Evolutionary conservation across 2,329 filamentous ascomycete genomes (phyloP).

Genomic region (Byssoonygena ceratinophila): DNA sequence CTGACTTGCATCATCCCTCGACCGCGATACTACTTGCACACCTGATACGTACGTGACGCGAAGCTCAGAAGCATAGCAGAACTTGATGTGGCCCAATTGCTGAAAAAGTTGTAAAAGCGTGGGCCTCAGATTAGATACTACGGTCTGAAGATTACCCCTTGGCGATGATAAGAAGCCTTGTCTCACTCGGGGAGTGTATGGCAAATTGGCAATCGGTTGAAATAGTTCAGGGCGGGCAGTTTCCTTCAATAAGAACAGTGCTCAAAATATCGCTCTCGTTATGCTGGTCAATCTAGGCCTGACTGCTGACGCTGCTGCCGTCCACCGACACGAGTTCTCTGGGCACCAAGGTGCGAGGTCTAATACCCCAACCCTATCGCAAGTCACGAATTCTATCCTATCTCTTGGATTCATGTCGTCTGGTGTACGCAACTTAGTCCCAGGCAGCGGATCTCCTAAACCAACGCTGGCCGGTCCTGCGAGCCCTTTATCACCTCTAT

Average conservation of each 20-base stretch:
- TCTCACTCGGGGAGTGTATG: not conserved
- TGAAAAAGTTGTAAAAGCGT: no score
- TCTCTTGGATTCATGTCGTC: conserved; percentile 15
- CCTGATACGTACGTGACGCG: no score
- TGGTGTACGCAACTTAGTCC: conserved; percentile 17
- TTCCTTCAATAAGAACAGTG: not conserved
- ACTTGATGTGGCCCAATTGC: no score
- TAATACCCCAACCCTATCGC: conserved; percentile 10
- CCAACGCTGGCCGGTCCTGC: not conserved
- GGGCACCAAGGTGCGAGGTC: conserved; percentile 19
- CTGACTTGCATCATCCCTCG: not conserved
- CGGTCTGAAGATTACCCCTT: not conserved
- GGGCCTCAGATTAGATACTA: not conserved
- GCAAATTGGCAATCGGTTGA: not conserved
- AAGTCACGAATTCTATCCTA: conserved; percentile 10
- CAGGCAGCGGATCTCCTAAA: conserved; percentile 4
- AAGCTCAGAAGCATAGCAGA: not conserved
- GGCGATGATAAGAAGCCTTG: not conserved
- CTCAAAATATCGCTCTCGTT: not conserved
- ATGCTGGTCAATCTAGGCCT: conserved; percentile 28
- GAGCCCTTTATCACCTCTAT: conserved; percentile 5
- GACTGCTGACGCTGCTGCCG: conserved; percentile 37
- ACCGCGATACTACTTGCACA: no score
- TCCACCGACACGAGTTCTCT: conserved; percentile 30
- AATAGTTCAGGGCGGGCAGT: no score